Conservation (phyloP, 192 early-diverging fungal genomes). For the Gryganskiella cystojenkinii region DNA sequence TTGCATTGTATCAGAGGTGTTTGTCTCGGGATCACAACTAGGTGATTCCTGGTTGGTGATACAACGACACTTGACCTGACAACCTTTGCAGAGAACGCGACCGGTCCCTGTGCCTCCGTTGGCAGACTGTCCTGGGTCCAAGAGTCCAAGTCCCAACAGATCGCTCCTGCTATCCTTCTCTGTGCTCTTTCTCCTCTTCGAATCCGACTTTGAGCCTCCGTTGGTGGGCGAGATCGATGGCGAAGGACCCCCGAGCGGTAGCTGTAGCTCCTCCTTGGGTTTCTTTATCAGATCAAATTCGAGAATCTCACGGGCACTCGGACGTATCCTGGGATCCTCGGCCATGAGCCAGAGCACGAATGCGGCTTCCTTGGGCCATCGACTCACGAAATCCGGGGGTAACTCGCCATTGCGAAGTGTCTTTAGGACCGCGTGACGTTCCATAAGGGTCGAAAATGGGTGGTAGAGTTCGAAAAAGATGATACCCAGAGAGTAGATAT, state of each 20-base stretch:
- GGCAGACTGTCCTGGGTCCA: background rate
- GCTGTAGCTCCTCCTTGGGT: conserved; percentile 35
- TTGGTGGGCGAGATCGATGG: background rate
- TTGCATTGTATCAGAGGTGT: background rate
- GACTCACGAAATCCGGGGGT: conserved; percentile 73
- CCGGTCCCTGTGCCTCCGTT: background rate
- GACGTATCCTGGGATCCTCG: conserved; percentile 75
- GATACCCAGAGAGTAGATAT: conserved; percentile 97
- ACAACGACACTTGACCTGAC: conserved; percentile 29
- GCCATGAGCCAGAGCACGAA: conserved; percentile 88
- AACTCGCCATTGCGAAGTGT: conserved; percentile 75
- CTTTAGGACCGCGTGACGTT: conserved; percentile 77
- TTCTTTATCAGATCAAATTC: conserved; percentile 75
- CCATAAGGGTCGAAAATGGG: conserved; percentile 91
- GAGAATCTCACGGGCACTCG: conserved; percentile 75
- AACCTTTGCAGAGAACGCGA: conserved; percentile 14
- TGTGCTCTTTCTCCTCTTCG: background rate
- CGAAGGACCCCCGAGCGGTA: no score
- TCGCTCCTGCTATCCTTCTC: background rate
- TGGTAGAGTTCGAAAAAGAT: conserved; percentile 96
- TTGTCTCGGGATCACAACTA: no score
- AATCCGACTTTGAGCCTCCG: no score
- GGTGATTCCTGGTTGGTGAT: background rate
- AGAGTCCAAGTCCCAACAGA: conserved; percentile 9
- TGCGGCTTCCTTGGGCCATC: conserved; percentile 82